Evolutionary conservation across 306 rosid species (phyloP).

Genomic region (Vigna unguiculata): DNA sequence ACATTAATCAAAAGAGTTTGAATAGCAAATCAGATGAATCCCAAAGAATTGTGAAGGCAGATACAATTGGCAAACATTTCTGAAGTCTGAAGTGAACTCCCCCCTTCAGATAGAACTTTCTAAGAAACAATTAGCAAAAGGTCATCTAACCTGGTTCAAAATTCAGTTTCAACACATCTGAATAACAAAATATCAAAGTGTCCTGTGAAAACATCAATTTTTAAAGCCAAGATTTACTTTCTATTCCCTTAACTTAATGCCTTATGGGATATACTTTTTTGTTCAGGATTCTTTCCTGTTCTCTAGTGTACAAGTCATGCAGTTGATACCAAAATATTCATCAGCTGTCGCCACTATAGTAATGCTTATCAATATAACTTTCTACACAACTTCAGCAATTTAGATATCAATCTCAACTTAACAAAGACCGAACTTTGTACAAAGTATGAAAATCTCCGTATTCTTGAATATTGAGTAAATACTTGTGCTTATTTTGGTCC

Average conservation of each 20-base stretch:
- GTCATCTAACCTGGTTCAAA: constrained; percentile 25
- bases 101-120: not conserved
- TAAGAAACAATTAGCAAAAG: constrained; percentile 3
- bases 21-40: constrained; percentile 27
- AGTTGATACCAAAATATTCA: constrained; percentile 32
- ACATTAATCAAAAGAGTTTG: constrained; percentile 6
- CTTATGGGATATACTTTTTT: not conserved
- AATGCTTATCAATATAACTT: not conserved
- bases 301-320: constrained; percentile 23
- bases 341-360: not conserved
- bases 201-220: constrained; percentile 17
- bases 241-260: constrained; percentile 21
- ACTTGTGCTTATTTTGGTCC: not conserved
- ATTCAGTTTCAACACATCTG: constrained; percentile 27
- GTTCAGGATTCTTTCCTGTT: constrained; percentile 11
- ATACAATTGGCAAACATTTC: constrained; percentile 29
- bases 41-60: constrained; percentile 27
- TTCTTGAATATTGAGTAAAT: not conserved
- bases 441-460: not conserved
- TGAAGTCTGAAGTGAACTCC: constrained; percentile 19
- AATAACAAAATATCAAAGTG: constrained; percentile 19
- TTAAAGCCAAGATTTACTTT: constrained; percentile 20
- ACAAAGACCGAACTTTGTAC: constrained; percentile 1
- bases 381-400: not conserved
- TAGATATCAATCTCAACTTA: constrained; percentile 15